Percentiles rank a stretch among this genome's conserved stretches.
Evolutionary conservation across 2,329 filamentous ascomycete genomes (phyloP).

Genomic region (Colletotrichum lini): DNA sequence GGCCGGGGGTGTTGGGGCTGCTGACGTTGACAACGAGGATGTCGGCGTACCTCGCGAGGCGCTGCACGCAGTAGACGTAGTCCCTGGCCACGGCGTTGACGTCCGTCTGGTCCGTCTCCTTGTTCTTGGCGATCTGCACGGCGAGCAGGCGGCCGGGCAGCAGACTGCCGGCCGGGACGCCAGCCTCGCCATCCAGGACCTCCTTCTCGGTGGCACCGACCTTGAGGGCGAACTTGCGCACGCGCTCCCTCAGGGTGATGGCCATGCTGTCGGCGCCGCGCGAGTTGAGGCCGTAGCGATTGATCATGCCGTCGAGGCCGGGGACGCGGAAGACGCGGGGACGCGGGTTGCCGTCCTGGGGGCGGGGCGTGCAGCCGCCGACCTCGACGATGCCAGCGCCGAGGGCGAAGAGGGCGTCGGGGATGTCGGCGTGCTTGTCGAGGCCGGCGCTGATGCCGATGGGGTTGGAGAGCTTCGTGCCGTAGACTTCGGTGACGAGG

Average conservation of each 20-base stretch:
- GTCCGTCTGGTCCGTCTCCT: conserved; percentile 87
- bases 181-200: conserved; percentile 83
- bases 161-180: conserved; percentile 87
- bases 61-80: conserved; percentile 91
- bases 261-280: conserved; percentile 91
- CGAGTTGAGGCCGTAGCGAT: conserved; percentile 96
- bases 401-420: conserved; percentile 85
- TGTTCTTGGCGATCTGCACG: conserved; percentile 98
- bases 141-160: conserved; percentile 82
- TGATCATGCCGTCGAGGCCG: conserved; percentile 89
- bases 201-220: conserved; percentile 79
- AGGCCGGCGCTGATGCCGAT: conserved; percentile 96
- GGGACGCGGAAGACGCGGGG: conserved; percentile 91
- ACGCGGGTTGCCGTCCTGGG: conserved; percentile 89
- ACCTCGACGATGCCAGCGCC: conserved; percentile 93
- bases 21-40: conserved; percentile 99
- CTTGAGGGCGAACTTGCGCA: conserved; percentile 81
- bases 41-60: conserved; percentile 89
- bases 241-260: conserved; percentile 80
- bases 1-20: conserved; percentile 93
- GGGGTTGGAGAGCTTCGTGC: conserved; percentile 83
- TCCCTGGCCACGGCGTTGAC: conserved; percentile 84
- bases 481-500: conserved; percentile 74
- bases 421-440: conserved; percentile 93
- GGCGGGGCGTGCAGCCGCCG: conserved; percentile 88